Conservation (phyloP, 108 stramenopile species). For the Nitzschia putrida region DNA sequence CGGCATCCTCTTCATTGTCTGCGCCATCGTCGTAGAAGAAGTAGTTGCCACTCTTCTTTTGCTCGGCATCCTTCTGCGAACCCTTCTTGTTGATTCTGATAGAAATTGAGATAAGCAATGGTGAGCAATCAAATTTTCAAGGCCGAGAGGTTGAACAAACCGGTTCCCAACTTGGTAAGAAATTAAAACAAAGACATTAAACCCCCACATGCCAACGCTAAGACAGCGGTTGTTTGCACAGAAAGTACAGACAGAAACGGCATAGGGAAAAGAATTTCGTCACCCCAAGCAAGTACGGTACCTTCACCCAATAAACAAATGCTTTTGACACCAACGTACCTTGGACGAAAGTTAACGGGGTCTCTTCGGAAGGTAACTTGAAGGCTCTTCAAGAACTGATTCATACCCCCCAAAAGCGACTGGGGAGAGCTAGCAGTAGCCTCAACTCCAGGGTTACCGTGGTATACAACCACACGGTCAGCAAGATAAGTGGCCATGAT, state of each 20-base stretch:
- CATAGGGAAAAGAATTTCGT: constrained; percentile 49
- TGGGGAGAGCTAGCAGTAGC: constrained; percentile 95
- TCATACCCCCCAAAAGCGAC: constrained; percentile 95
- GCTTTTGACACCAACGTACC: constrained; percentile 40
- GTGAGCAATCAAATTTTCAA: not conserved
- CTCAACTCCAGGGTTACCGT: constrained; percentile 93
- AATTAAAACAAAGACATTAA: constrained; percentile 80
- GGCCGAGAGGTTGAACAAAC: constrained; percentile 4
- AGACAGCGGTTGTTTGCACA: constrained; percentile 44
- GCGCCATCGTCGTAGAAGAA: constrained; percentile 96
- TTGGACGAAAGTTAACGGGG: constrained; percentile 96
- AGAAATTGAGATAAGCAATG: not conserved
- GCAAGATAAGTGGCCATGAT: constrained; percentile 99
- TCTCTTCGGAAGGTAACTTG: constrained; percentile 99
- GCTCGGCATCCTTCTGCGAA: constrained; percentile 94
- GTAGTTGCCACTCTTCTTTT: constrained; percentile 96
- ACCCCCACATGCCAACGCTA: constrained; percentile 59
- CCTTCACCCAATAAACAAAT: constrained; percentile 3
- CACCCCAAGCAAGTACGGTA: constrained; percentile 42
- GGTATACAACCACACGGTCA: constrained; percentile 97
- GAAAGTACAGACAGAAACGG: constrained; percentile 26
- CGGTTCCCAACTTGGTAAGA: constrained; percentile 44
- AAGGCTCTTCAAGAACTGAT: constrained; percentile 94
- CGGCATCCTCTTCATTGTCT: constrained; percentile 52
- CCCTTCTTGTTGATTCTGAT: constrained; percentile 92